Percentiles rank a stretch among this genome's conserved stretches.
Evolutionary conservation across 345 rosid genomes (phyloP).

Genomic region (Eucalyptus dawsonii): DNA sequence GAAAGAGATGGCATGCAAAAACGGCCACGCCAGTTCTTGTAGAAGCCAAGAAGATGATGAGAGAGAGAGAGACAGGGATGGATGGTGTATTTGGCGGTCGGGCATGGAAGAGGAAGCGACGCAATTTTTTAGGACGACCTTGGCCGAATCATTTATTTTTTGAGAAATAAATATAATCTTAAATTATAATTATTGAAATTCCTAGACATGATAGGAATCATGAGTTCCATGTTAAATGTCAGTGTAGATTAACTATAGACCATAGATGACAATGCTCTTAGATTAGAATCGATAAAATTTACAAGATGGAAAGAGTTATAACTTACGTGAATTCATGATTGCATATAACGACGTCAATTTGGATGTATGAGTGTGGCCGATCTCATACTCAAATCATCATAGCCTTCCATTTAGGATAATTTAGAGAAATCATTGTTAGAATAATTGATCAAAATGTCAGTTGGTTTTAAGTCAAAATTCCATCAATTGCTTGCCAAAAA

Average conservation of each 20-base stretch:
- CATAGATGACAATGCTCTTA: neutral
- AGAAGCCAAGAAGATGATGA: neutral
- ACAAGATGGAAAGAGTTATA: neutral
- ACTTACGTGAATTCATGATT: neutral
- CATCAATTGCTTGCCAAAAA: neutral
- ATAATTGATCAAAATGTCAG: neutral
- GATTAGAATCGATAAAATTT: neutral
- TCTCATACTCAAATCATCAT: neutral
- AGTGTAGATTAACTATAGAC: no score
- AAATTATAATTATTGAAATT: neutral
- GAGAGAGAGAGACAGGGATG: neutral
- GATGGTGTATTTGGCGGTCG: neutral
- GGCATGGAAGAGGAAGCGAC: neutral
- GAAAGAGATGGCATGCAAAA: neutral
- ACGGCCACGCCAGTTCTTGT: neutral
- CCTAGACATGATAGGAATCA: neutral
- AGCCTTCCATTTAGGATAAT: neutral
- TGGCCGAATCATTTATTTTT: neutral
- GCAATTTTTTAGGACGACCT: no score
- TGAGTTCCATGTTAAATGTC: neutral
- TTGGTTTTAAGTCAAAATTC: neutral
- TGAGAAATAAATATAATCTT: neutral
- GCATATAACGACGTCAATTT: neutral
- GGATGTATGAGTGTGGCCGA: rapidly evolving
- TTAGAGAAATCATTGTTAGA: neutral